These are phyloP conservation scores for Myriosclerotinia duriaeana DNA, from an alignment of 2,329 filamentous ascomycete species.

Conservation along the genomic window DNA sequence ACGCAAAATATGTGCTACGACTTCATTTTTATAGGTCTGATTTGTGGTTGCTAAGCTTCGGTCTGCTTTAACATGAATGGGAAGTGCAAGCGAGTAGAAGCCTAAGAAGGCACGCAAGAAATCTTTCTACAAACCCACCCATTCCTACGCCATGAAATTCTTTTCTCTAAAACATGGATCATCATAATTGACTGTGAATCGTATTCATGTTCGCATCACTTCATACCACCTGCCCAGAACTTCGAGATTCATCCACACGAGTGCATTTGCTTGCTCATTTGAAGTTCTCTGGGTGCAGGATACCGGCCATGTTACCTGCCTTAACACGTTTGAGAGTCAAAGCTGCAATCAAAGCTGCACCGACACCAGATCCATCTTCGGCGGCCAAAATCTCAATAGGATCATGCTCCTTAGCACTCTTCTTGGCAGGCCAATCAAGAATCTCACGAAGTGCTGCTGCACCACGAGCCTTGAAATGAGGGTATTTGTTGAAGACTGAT, in stretches of 20 bases:
- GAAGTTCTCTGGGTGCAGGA: constrained; percentile 65
- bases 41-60: not conserved
- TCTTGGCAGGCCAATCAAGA: constrained; percentile 83
- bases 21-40: not conserved
- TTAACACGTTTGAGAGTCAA: constrained; percentile 64
- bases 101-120: constrained; percentile 1
- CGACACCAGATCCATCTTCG: constrained; percentile 96
- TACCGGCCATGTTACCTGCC: constrained; percentile 62
- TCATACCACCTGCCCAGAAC: not conserved
- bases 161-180: not conserved
- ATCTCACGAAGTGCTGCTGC: constrained; percentile 91
- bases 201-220: constrained; percentile 10
- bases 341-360: constrained; percentile 87
- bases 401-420: constrained; percentile 69
- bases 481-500: constrained; percentile 98
- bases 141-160: not conserved
- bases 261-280: constrained; percentile 26
- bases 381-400: constrained; percentile 84
- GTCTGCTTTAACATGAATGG: not conserved
- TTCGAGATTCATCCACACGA: not conserved
- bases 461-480: constrained; percentile 92
- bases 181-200: not conserved
- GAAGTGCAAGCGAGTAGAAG: not conserved
- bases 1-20: not conserved
- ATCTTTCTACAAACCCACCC: not conserved